Base-by-base conservation (phyloP, 768 basidiomycete species). In the Lanmaoa rubissima region DNA sequence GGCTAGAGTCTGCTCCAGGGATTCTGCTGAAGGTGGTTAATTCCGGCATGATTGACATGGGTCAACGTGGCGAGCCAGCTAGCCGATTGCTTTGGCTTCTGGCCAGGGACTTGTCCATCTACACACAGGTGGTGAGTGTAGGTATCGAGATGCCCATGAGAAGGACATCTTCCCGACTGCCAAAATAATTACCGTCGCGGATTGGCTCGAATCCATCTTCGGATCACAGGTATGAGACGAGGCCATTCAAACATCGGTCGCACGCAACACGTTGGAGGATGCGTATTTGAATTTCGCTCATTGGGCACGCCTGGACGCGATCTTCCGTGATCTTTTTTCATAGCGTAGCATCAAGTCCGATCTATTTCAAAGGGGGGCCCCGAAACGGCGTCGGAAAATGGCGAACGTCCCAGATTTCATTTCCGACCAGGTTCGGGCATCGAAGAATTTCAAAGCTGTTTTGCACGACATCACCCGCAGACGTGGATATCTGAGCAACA, bases 351-450 rank as follows among this genome's bases (percentile, higher is more conserved):
- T 54, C 2, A 10, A 19, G 16, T 16, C 51, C 36, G 35, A 59
- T 66, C 2, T 54, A 57, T 44, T 64, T 58, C 50, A 53, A 66
- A 7, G 58, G 7, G 0, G 24, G 17, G 0, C 6, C 28, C 21
- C 21, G 21, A 24, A 24, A 24, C 21, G 21, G 21, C 21, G 21
- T 24, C 17, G 3, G 13, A 6, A 4, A 34, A 13, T 44, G 44
- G 21, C 45, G 41, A 9, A 54, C 48, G 39, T 65, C 60, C 2
- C 62, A 62, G 8, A 58, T 59, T 1, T 70, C 39, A 53, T 70
- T 38, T 65, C 66, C 8, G 63, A 58, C 53, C 56, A 61, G 38
- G 52, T 46, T 13, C 51, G 42, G 0, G n/a, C 14, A 16, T 54
- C 50, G 5, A 40, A 3, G 19, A 2, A 11, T 12, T 55, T 41